Evolutionary conservation across 306 rosid genomes (phyloP), one percentile per base, ranked within the genome.

Genomic region (Casuarina cunninghamiana): DNA sequence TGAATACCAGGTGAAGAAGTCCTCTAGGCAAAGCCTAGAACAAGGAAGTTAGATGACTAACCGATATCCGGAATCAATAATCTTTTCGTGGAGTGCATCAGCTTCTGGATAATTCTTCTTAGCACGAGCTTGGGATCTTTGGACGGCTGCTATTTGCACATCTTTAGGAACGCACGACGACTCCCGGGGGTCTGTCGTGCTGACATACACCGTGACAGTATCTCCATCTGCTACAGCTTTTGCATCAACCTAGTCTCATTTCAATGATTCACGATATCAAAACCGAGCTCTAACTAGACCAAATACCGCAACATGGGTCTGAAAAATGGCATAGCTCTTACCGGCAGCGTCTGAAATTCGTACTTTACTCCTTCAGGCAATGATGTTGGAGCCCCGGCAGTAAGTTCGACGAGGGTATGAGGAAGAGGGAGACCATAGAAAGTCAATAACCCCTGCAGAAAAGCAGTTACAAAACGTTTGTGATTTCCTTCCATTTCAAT

Each of bases 181-280:
- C 58, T 95, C 99, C 53, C 96, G 78, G 10, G 97, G 87, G 37
- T 91, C 93, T 45, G 83, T 6, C 26, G 97, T 88, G 83, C 90
- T 93, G 21, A 95, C 97, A 87, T 91, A 93, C 9, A 91, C 97
- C 3, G 97, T 91, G 79, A 95, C 39, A 5, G 94, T 84, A 83
- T 95, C 99, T 42, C 99, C 99, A 81, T 95, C 99, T 46, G 96
- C 84, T 41, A 95, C 88, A n/a, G 97, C 93, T 80, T 77, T 95
- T 53, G 86, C 85, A 84, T 91, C 94, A 63, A 95, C 89, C 99
- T 95, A 77, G 51, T 80, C 26, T 63, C 78, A 84, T 77, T 53
- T 53, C 55, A 5, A 84, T 10, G 62, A 58, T 43, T 77, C 58
- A 61, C 5, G n/a, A 75, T 8, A 39, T 84, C 69, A 84, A 49